These are phyloP conservation scores for Cryptococcus floricola DNA, from an alignment of 1,284 basidiomycete genomes.

Conservation along the genomic window DNA sequence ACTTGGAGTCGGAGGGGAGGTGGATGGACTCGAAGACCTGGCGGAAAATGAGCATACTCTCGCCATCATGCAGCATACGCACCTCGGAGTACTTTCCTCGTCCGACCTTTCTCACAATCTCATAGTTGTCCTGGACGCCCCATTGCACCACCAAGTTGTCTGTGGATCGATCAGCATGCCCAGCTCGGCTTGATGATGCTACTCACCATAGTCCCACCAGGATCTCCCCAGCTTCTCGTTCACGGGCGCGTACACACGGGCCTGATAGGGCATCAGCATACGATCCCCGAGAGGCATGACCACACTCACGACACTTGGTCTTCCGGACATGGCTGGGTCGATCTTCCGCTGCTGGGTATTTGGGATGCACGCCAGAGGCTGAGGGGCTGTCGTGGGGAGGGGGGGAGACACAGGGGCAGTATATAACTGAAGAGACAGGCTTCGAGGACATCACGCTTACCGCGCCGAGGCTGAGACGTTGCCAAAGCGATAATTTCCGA, in stretches of 20 bases:
- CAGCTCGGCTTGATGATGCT: background rate
- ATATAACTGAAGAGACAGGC: no score
- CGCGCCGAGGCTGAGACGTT: no score
- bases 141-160: constrained; percentile 91
- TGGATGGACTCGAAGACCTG: constrained; percentile 98
- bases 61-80: background rate
- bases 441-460: no score
- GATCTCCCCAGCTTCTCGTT: constrained; percentile 57
- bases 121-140: constrained; percentile 96
- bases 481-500: background rate
- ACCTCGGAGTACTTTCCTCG: constrained; percentile 96
- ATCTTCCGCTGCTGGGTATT: background rate
- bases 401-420: no score
- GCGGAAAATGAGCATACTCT: background rate
- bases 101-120: constrained; percentile 95
- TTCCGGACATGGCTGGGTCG: constrained; percentile 2
- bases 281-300: background rate
- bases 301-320: constrained; percentile 29
- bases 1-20: constrained; percentile 87
- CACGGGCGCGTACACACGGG: constrained; percentile 57
- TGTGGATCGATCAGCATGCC: constrained; percentile 29
- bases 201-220: constrained; percentile 62
- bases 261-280: constrained; percentile 28
- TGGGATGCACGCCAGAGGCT: no score
- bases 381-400: no score